Conservation (phyloP, 1,284 basidiomycete species). For the Ceratobasidium sp. region DNA sequence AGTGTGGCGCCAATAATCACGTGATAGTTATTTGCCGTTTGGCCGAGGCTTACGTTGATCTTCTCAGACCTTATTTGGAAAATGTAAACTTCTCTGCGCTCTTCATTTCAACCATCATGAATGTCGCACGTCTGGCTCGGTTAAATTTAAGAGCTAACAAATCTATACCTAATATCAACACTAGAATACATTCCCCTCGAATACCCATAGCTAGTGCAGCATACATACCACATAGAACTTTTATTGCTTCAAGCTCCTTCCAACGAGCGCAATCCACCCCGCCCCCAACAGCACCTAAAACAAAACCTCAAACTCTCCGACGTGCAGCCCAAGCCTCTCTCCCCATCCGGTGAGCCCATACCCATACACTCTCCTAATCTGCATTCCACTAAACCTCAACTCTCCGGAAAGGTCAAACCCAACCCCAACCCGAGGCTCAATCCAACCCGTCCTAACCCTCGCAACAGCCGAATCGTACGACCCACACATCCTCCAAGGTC, state of each 20-base stretch:
- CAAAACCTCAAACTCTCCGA: constrained; percentile 76
- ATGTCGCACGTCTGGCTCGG: constrained; percentile 17
- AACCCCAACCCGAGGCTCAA: constrained; percentile 79
- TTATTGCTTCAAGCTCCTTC: not conserved
- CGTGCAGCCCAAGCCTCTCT: constrained; percentile 78
- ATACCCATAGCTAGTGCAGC: not conserved
- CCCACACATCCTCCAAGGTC: constrained; percentile 66
- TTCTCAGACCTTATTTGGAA: constrained; percentile 1
- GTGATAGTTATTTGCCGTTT: constrained; percentile 22
- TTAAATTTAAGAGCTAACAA: not conserved
- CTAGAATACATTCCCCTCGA: not conserved
- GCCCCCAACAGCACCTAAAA: constrained; percentile 44
- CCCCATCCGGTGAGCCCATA: constrained; percentile 67
- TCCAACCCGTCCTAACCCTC: constrained; percentile 78
- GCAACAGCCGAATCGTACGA: constrained; percentile 82
- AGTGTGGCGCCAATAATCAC: constrained; percentile 16
- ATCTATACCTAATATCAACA: not conserved
- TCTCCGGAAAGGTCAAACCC: constrained; percentile 65
- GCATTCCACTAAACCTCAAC: too few species aligned
- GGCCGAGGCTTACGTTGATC: constrained; percentile 32
- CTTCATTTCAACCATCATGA: constrained; percentile 39
- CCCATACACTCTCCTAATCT: too few species aligned
- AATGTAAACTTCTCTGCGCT: constrained; percentile 13
- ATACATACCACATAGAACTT: not conserved
- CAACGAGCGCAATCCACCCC: constrained; percentile 1